Conservation (phyloP, 2,329 filamentous ascomycete species). For the Colletotrichum sp. region DNA sequence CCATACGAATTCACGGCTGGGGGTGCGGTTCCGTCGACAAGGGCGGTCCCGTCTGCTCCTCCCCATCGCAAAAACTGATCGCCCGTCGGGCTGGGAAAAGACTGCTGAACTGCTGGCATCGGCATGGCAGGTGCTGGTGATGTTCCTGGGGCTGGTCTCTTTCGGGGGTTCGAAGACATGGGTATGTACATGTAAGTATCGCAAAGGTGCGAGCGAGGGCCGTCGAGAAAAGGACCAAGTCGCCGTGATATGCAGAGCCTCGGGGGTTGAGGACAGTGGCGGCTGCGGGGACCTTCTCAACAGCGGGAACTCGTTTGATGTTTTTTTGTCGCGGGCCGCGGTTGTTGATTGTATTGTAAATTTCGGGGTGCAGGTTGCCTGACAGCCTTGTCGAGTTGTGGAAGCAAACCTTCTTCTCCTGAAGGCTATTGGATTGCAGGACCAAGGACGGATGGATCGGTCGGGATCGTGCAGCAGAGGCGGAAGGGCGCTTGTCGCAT, state of each 20-base stretch:
- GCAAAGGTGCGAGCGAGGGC: not conserved
- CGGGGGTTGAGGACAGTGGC: not conserved
- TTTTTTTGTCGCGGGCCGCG: not conserved
- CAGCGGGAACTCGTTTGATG: not conserved
- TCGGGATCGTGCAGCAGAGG: not conserved
- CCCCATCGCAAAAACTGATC: conserved; percentile 56
- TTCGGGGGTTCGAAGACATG: conserved; percentile 64
- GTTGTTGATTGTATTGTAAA: not conserved
- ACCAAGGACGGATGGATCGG: not conserved
- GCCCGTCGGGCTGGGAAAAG: conserved; percentile 49
- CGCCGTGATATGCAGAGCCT: conserved; percentile 6
- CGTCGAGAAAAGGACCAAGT: not conserved
- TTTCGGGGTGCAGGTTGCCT: conserved; percentile 3
- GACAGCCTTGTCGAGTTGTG: not conserved
- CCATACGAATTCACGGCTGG: conserved; percentile 41
- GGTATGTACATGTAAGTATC: conserved; percentile 22
- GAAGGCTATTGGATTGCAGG: not conserved
- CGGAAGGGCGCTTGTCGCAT: not conserved
- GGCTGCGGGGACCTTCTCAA: not conserved
- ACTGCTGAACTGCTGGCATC: conserved; percentile 52
- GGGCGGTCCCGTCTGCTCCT: conserved; percentile 38
- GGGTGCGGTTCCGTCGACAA: conserved; percentile 37
- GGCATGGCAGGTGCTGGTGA: conserved; percentile 69
- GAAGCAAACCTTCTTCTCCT: not conserved
- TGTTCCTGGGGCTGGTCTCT: conserved; percentile 76